Evolutionary conservation across 495 filamentous ascomycete species (phyloP), one percentile per base, ranked within the genome.

Genomic region (Aspergillus ellipticus): DNA sequence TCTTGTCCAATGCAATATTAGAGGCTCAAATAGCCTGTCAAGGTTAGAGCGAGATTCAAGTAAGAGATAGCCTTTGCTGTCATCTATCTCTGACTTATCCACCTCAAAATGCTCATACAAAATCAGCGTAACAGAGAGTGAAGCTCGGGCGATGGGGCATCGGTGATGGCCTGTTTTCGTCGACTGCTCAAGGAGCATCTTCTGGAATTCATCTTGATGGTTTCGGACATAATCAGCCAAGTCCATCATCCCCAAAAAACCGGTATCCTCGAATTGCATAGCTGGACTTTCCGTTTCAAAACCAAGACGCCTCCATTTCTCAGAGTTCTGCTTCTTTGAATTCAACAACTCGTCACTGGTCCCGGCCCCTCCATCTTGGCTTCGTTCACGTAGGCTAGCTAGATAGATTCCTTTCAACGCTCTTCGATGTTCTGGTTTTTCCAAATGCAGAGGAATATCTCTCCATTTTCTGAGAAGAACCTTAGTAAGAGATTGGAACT

Each of bases 221-320:
- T 89, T 95, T 60, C 87, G 80, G 47, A 96, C 89, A 68, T 89
- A 99, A 69, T 97, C 92, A 6, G 90, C 92, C 63, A 97, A 66
- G 69, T 99, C 94, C 91, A 97, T 96, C 85, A 99, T 90, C 19
- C 95, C 94, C 41, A 99, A 71, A 66, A 93, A 97, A 2, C 94
- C 94, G 16, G 87, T 85, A 21, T 83, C 78, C 2, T 91, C 85
- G 69, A 99, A 97, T 61, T 97, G 94, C 58, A 77, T 72, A 0
- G 85, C 85, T 9, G 94, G 94, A 54, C 80, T 89, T 66, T 97
- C 95, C 0, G 90, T 86, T 69, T 94, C 89, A 64, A 99, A 99
- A 3, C 94, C 94, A 33, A 98, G 69, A 41, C 93, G 78, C 54
- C 92, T 78, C 94, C 94, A 98, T 70, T 96, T 97, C 62, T 96